phyloP scores from a whole-genome alignment of 129 eudicot species.

The Flaveria trinervia region DNA sequence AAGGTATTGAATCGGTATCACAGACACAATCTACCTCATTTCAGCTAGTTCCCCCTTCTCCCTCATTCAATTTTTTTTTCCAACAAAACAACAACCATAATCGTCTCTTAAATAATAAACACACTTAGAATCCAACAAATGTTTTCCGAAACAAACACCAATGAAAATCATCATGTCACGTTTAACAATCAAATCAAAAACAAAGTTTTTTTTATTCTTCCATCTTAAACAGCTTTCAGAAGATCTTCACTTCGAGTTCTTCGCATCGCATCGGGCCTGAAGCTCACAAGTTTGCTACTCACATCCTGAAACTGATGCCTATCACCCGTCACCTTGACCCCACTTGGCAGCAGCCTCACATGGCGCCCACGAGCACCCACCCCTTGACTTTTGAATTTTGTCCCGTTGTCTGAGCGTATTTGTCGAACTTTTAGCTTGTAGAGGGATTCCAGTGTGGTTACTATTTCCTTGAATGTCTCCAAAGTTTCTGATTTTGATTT shows the following conservation, averaged over 20 bases:
- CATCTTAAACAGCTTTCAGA: constrained; percentile 56
- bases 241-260: constrained; percentile 77
- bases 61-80: no score
- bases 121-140: constrained; percentile 27
- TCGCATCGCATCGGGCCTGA: constrained; percentile 54
- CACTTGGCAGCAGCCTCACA: constrained; percentile 66
- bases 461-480: no score
- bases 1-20: no score
- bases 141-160: constrained; percentile 24
- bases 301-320: constrained; percentile 47
- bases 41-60: no score
- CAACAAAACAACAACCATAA: neutral
- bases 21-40: no score
- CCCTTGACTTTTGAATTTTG: constrained; percentile 54
- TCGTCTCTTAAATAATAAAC: constrained; percentile 25
- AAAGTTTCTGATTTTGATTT: no score
- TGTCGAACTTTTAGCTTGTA: no score
- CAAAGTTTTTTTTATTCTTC: constrained; percentile 23
- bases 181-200: constrained; percentile 11
- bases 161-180: constrained; percentile 19
- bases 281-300: constrained; percentile 49
- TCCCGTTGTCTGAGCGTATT: no score
- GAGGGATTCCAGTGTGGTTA: no score
- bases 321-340: constrained; percentile 44
- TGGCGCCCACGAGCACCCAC: constrained; percentile 50